Base-by-base conservation (phyloP, 2,329 filamentous ascomycete species). In the Fusarium concolor region DNA sequence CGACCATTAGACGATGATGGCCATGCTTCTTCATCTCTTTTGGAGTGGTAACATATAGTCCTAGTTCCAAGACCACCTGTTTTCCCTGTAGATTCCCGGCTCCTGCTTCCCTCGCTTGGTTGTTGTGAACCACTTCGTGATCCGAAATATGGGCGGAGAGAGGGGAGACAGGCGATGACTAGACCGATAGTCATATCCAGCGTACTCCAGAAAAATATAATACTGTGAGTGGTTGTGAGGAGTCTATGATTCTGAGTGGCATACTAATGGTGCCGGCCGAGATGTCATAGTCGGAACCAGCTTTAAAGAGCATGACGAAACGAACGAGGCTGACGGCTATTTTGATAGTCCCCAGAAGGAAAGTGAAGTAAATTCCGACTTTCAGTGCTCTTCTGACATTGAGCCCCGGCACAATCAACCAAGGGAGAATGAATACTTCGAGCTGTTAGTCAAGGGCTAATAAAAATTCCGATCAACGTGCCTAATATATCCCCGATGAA, bases 101-200 rank as follows among this genome's bases (percentile, higher is more conserved):
- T 46, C 1, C 12, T 15, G 8, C 47, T 62, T 2, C 55, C 49
- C 5, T 18, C 57, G 24, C 28, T 45, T 1, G 44, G 55, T 7
- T 41, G 38, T 12, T 49, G 35, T 2, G 56, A 57, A 2, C 35
- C 22, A 3, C 18, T 24, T 31, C 47, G 50, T 7, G 62, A 37
- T 12, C 56, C 53, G 14, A 71, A 71, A 10, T 71, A 71, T 18
- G 68, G 69, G 18, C 68, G 55, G 0, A 71, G 51, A 0, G 69
- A 71, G 0, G 69, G 69, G 0, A 71, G 42, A 5, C 69, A 71
- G 1, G 69, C 66, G 6, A 71, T 35, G 0, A 71, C 66, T 2
- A 71, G 63, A 0, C 68, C 68, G 2, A 71, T 55, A 8, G 70
- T 70, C n/a, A 57, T 56, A 3, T 71, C 69, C 0, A 71, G 5